Conservation (phyloP, 2,329 filamentous ascomycete genomes). For the Thyridium curvatum region DNA sequence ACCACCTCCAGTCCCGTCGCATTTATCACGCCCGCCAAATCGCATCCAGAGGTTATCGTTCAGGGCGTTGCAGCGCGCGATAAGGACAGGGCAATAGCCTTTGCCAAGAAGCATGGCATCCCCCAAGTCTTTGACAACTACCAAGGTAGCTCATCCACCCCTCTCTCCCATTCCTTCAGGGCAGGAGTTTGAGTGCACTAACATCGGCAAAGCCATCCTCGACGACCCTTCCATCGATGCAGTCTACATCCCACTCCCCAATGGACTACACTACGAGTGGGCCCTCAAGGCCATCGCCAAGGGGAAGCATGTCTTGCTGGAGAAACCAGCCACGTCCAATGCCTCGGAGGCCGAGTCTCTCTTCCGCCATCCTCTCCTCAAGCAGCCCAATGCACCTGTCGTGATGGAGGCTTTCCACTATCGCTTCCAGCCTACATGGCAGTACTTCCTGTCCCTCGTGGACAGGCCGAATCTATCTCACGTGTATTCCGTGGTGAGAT, state of each 20-base stretch:
- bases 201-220: conserved; percentile 2
- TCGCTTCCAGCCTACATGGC: conserved; percentile 42
- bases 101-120: conserved; percentile 44
- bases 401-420: conserved; percentile 48
- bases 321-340: conserved; percentile 46
- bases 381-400: conserved; percentile 27
- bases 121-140: conserved; percentile 42
- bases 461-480: conserved; percentile 28
- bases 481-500: conserved; percentile 19
- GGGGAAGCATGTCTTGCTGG: conserved; percentile 49
- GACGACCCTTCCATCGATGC: conserved; percentile 34
- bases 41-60: conserved; percentile 47
- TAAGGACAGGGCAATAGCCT: conserved; percentile 35
- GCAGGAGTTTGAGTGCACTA: background rate
- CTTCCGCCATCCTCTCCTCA: conserved; percentile 30
- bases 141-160: conserved; percentile 27
- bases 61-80: conserved; percentile 47
- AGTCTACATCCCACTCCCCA: conserved; percentile 44
- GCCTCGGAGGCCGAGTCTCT: conserved; percentile 34
- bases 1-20: conserved; percentile 24
- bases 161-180: background rate
- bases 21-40: conserved; percentile 41
- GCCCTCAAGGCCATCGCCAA: conserved; percentile 37
- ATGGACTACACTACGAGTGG: conserved; percentile 37
- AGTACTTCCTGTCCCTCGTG: conserved; percentile 30